Base-by-base conservation (phyloP, 352 stramenopile species). In the Lagenidium sp. region DNA sequence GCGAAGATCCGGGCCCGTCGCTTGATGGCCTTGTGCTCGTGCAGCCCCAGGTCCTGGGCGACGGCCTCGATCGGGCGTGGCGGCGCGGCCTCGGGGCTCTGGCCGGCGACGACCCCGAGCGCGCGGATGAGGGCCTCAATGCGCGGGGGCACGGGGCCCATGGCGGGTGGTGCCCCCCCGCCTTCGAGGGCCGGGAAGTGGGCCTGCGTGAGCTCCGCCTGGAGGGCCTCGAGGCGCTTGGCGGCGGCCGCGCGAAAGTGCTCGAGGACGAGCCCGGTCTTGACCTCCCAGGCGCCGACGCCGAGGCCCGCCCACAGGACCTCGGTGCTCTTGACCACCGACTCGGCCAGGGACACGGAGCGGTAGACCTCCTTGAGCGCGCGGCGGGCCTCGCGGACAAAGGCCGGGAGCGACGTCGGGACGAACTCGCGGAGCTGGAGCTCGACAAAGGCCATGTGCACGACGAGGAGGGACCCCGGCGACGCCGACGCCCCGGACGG, bases 401-500 rank as follows among this genome's bases (percentile, higher is more conserved):
- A 55, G 8, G 22, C 35, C 13, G 44, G 41, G n/a, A 60, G 41
- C 15, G 40, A 43, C 11, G 21, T 28, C 12, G 19, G 25, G 4
- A 29, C 29, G 19, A 54, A 56, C 22, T 50, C 50, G 6, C 51
- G 55, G 4, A 65, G 50, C 28, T 60, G 50, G 6, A 65, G 25
- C 36, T 60, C 46, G 1, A 25, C 25, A 23, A 65, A 65, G 10
- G 60, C 44, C 23, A 65, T 45, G 24, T 65, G 31, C 2, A 51
- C 25, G 2, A 23, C 21, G 35, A 58, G 53, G 23, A 41, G 51
- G 15, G 19, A 24, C 4, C 34, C 35, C n/a, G n/a, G n/a, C n/a
- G n/a, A n/a, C n/a, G n/a, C n/a, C n/a, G n/a, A n/a, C n/a, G n/a
- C n/a, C n/a, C n/a, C n/a, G n/a, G n/a, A n/a, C n/a, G n/a, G n/a